Base-by-base conservation (phyloP, 1,284 basidiomycete genomes). In the Meira nashicola region DNA sequence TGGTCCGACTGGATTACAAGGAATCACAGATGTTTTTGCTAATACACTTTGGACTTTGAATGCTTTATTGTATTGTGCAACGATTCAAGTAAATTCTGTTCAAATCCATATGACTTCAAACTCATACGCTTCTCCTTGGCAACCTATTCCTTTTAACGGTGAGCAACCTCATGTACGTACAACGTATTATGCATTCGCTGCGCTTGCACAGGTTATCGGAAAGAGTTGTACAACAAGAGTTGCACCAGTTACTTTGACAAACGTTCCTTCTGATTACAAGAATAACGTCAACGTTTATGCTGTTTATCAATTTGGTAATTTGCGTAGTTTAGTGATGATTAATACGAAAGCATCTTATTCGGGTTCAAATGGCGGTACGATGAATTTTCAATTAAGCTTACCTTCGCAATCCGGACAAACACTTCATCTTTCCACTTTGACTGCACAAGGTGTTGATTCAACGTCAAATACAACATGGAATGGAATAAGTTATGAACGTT, bases 31-130 rank as follows among this genome's bases (percentile, higher is more conserved):
- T 25, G 70, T 65, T 8, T 71, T 71, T 53, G 69, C 51, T 11
- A 70, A 72, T 38, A 63, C 70, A 14, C 67, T 72, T 11, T 72
- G 70, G 70, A 68, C 64, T 17, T 51, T 72, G 54, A 68, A 70
- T 64, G 69, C 70, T 53, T 68, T 70, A 60, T 61, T 72, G 48
- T 72, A 62, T 40, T 67, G 67, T 28, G 68, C 70, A 6, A 72
- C 64, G 49, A 58, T 67, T 41, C 54, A 66, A 54, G 57, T 70
- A 17, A 52, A 60, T 41, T 63, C 60, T 25, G 70, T 72, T 1
- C 70, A 72, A 60, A 72, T 72, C 59, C 70, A 72, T 57, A 63
- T 70, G 64, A 67, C 67, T 21, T 60, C 67, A 33, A 58, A 58
- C 46, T 72, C 70, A 2, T 48, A 54, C 7, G 65, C 55, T 28